phyloP scores from a whole-genome alignment of 2,329 filamentous ascomycete genomes.

The Curvularia eragrostidis region DNA sequence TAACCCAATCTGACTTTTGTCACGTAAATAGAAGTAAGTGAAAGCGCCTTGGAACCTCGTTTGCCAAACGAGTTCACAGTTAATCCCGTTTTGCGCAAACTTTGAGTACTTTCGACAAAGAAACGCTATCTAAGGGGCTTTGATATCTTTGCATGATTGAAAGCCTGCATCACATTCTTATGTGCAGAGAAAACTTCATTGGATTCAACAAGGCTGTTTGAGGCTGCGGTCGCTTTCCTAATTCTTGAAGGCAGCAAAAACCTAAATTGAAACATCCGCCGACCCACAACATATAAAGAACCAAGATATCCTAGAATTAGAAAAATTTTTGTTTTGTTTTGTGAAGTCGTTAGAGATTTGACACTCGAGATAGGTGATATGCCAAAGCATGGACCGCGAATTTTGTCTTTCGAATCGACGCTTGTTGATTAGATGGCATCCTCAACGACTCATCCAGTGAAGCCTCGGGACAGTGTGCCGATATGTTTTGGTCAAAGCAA shows the following conservation, averaged over 20 bases:
- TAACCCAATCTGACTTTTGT: not conserved
- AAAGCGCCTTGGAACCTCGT: not conserved
- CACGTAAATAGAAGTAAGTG: not conserved
- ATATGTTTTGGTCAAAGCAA: slow-evolving; percentile 4
- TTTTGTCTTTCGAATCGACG: not conserved
- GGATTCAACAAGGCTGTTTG: not conserved
- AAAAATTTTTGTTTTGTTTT: not conserved
- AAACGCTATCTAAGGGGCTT: not conserved
- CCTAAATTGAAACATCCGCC: not conserved
- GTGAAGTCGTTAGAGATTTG: not conserved
- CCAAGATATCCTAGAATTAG: not conserved
- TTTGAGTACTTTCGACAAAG: not conserved
- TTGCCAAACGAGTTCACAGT: not conserved
- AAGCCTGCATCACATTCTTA: not conserved
- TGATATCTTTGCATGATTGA: not conserved
- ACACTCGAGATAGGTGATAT: too few relatives aligned
- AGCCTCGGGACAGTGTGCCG: not conserved
- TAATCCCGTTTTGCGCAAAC: not conserved
- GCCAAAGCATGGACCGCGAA: not conserved
- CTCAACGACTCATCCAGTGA: slow-evolving; percentile 16
- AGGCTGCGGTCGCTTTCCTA: not conserved
- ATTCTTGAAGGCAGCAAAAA: not conserved
- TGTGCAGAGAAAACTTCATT: not conserved
- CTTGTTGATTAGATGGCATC: slow-evolving; percentile 3
- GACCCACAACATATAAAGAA: not conserved